Evolutionary conservation across 164 flowering plant species (phyloP).

Genomic region (Buxus sempervirens): DNA sequence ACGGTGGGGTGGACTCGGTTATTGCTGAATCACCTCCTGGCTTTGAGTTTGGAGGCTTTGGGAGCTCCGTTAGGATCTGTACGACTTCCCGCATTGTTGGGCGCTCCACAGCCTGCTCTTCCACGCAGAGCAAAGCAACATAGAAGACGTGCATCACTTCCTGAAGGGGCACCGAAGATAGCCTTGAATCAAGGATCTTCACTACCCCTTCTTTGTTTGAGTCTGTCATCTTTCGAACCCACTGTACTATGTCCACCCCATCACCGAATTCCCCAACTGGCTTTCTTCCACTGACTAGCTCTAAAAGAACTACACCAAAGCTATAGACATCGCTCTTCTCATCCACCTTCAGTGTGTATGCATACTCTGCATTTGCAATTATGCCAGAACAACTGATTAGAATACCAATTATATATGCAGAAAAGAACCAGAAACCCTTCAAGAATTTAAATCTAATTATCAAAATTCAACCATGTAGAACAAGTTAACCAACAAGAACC

Average conservation of each 20-base stretch:
- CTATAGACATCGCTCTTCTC: slow-evolving; percentile 98
- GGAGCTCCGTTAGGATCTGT: slow-evolving; percentile 82
- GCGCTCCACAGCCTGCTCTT: slow-evolving; percentile 90
- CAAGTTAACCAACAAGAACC: background rate
- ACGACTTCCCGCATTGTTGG: slow-evolving; percentile 99
- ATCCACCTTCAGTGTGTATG: slow-evolving; percentile 91
- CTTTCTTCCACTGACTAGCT: slow-evolving; percentile 77
- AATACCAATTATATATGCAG: background rate
- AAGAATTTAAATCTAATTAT: no score
- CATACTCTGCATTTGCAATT: slow-evolving; percentile 61
- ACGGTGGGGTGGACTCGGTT: slow-evolving; percentile 35
- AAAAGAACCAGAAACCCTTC: background rate
- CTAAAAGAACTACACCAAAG: slow-evolving; percentile 90
- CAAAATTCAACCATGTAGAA: background rate
- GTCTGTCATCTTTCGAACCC: slow-evolving; percentile 90
- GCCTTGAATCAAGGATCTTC: slow-evolving; percentile 77
- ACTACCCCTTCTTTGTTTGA: slow-evolving; percentile 80
- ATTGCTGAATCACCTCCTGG: slow-evolving; percentile 26
- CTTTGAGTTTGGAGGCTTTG: slow-evolving; percentile 46
- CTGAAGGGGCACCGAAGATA: slow-evolving; percentile 72
- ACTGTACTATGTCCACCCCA: slow-evolving; percentile 96
- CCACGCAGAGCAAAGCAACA: slow-evolving; percentile 95
- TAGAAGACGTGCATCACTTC: slow-evolving; percentile 95
- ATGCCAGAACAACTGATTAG: background rate
- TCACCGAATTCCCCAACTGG: slow-evolving; percentile 99